phyloP scores from a whole-genome alignment of 306 rosid genomes.

The Medicago lupulina region DNA sequence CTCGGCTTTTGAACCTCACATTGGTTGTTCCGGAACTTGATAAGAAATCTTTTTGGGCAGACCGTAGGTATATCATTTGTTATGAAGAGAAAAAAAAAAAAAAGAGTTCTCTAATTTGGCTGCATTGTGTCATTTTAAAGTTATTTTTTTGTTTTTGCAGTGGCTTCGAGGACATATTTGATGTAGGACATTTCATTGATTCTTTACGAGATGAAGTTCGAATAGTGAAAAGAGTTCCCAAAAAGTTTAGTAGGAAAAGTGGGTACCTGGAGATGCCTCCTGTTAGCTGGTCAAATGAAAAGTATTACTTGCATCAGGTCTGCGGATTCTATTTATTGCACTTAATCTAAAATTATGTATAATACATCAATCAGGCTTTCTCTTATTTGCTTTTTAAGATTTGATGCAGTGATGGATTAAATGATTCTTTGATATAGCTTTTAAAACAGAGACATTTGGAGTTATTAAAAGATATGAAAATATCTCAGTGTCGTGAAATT shows the following conservation, averaged over 20 bases:
- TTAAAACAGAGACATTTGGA: too few relatives aligned
- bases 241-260: constrained; percentile 63
- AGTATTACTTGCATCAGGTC: constrained; percentile 90
- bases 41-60: constrained; percentile 97
- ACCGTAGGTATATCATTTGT: constrained; percentile 71
- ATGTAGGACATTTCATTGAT: constrained; percentile 83
- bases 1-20: constrained; percentile 92
- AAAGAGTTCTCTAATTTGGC: constrained; percentile 32
- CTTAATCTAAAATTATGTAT: too few relatives aligned
- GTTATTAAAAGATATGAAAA: too few relatives aligned
- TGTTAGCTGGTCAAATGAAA: constrained; percentile 95
- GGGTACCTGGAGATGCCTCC: constrained; percentile 85
- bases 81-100: constrained; percentile 36
- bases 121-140: constrained; percentile 42
- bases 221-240: constrained; percentile 91
- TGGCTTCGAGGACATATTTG: constrained; percentile 89
- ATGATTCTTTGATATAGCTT: too few relatives aligned
- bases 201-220: constrained; percentile 91
- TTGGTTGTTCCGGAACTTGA: constrained; percentile 99
- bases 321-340: constrained; percentile 20
- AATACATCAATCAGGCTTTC: too few relatives aligned
- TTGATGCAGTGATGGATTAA: too few relatives aligned
- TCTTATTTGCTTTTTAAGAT: too few relatives aligned
- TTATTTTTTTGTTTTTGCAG: constrained; percentile 58
- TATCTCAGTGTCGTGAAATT: background rate